A percentile compares a stretch with the other conserved stretches of the same genome.
These are phyloP conservation scores for Dioscorea alata DNA, from an alignment of 106 monocot species.

Conservation along the genomic window DNA sequence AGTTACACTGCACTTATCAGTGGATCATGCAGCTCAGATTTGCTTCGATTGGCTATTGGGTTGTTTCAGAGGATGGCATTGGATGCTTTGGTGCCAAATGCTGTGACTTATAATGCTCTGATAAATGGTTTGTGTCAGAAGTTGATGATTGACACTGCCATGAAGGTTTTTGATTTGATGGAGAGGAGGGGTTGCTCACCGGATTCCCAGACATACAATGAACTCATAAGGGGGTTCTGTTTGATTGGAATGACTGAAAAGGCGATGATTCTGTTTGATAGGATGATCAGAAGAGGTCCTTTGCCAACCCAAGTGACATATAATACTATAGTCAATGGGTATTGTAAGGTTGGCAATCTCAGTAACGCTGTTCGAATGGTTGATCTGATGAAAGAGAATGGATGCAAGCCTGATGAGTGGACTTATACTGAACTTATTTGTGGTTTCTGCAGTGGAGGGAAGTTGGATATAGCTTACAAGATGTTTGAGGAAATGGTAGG, in stretches of 20 bases:
- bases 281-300: conserved; percentile 60
- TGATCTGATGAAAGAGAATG: conserved; percentile 63
- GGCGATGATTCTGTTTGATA: conserved; percentile 65
- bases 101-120: conserved; percentile 73
- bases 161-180: conserved; percentile 55
- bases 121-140: conserved; percentile 69
- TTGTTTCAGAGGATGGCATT: conserved; percentile 58
- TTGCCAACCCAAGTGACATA: conserved; percentile 56
- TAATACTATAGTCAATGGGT: conserved; percentile 72
- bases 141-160: conserved; percentile 28
- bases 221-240: conserved; percentile 68
- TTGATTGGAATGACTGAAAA: conserved; percentile 33
- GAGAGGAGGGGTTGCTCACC: conserved; percentile 27
- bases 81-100: conserved; percentile 48
- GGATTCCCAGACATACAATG: conserved; percentile 61
- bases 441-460: conserved; percentile 59
- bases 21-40: conserved; percentile 41
- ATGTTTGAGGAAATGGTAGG: conserved; percentile 53
- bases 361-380: conserved; percentile 60
- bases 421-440: conserved; percentile 67
- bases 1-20: conserved; percentile 65
- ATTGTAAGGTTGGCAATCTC: conserved; percentile 54
- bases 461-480: conserved; percentile 49
- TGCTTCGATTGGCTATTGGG: conserved; percentile 49
- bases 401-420: conserved; percentile 65